Evolutionary conservation across 2,329 filamentous ascomycete species (phyloP).

Genomic region (Periglandula ipomoeae): DNA sequence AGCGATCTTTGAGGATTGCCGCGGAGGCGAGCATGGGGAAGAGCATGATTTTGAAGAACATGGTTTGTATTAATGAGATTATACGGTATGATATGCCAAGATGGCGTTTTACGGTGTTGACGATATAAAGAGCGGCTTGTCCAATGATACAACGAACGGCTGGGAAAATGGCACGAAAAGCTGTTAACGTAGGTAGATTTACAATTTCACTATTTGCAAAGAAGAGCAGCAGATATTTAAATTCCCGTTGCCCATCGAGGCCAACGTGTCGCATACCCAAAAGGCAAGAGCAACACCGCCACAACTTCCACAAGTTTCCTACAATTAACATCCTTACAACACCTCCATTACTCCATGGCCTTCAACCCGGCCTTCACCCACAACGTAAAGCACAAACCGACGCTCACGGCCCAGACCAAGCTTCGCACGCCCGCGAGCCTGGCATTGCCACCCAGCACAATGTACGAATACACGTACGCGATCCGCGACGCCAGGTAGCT

Average conservation of each 20-base stretch:
- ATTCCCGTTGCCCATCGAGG: too few species aligned
- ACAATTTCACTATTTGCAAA: too few species aligned
- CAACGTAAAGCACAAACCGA: conserved; percentile 24
- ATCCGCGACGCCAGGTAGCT: conserved; percentile 31
- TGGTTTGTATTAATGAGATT: too few species aligned
- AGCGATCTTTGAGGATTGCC: background rate
- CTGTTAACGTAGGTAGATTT: too few species aligned
- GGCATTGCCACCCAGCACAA: conserved; percentile 32
- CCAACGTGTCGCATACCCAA: background rate
- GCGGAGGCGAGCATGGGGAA: conserved; percentile 1
- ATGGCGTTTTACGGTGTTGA: too few species aligned
- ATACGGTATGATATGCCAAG: too few species aligned
- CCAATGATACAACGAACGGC: too few species aligned
- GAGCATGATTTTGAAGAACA: too few species aligned
- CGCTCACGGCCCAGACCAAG: conserved; percentile 26
- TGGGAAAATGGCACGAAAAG: too few species aligned
- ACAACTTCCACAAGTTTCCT: background rate
- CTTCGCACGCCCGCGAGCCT: conserved; percentile 27
- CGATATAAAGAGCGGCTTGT: too few species aligned
- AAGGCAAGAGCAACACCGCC: background rate
- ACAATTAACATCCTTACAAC: background rate
- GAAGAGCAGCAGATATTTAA: too few species aligned
- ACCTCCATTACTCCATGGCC: conserved; percentile 6
- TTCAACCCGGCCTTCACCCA: conserved; percentile 32
- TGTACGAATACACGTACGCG: conserved; percentile 33